phyloP scores from a whole-genome alignment of 345 rosid genomes.

The Reutealis trisperma region DNA sequence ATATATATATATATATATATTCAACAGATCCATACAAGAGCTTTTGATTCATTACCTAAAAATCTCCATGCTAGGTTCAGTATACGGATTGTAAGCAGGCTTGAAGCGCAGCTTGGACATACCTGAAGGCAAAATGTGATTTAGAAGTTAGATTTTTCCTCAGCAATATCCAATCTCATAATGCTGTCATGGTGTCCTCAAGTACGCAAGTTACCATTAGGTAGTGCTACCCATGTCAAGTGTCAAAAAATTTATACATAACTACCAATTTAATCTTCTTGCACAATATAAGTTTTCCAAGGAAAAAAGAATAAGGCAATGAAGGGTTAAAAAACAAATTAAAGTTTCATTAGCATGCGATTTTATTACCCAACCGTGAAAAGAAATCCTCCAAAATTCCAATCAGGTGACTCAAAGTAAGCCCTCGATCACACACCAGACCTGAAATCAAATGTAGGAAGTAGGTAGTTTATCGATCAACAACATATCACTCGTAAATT shows the following conservation, averaged over 20 bases:
- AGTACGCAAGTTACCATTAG: not conserved
- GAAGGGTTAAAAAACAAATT: not conserved
- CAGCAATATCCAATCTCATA: slow-evolving; percentile 7
- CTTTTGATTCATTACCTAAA: slow-evolving; percentile 54
- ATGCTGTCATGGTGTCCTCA: not conserved
- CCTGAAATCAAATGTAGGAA: slow-evolving; percentile 52
- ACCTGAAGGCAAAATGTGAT: slow-evolving; percentile 43
- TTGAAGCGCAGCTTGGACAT: slow-evolving; percentile 87
- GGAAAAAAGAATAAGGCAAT: not conserved
- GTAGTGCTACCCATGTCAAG: not conserved
- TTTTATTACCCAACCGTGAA: slow-evolving; percentile 69
- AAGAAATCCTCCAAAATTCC: slow-evolving; percentile 88
- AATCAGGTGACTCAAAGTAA: slow-evolving; percentile 87
- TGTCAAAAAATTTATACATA: not conserved
- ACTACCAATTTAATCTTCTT: not conserved
- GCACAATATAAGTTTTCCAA: not conserved
- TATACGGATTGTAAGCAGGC: slow-evolving; percentile 96
- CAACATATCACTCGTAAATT: not conserved
- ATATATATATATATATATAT: not conserved
- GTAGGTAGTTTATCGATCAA: not conserved
- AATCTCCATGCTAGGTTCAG: slow-evolving; percentile 97
- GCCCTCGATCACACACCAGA: slow-evolving; percentile 88
- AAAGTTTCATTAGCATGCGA: not conserved
- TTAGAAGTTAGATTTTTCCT: not conserved
- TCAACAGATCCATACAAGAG: slow-evolving; percentile 1